These are phyloP conservation scores for Aureobasidium pullulans DNA, from an alignment of 2,329 filamentous ascomycete species.

Conservation along the genomic window DNA sequence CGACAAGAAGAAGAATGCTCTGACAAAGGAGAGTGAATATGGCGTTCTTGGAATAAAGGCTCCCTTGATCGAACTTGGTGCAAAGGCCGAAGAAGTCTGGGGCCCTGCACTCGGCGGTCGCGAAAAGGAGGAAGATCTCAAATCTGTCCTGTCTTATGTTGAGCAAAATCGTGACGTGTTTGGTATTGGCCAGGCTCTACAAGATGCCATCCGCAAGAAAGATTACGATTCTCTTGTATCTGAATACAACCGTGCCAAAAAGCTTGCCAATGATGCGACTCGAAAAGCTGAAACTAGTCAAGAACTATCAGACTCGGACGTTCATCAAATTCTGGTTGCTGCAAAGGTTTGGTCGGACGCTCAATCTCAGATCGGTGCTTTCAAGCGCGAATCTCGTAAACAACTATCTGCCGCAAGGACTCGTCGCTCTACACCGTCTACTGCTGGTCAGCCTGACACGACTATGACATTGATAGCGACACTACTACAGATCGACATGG, in stretches of 20 bases:
- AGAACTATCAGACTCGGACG: conserved; percentile 64
- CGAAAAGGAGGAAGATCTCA: conserved; percentile 83
- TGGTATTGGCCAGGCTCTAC: conserved; percentile 68
- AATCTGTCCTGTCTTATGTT: conserved; percentile 65
- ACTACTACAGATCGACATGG: conserved; percentile 85
- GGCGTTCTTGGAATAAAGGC: conserved; percentile 81
- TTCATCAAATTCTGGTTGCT: conserved; percentile 80
- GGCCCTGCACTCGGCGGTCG: conserved; percentile 85
- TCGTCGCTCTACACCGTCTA: conserved; percentile 41
- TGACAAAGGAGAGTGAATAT: conserved; percentile 88
- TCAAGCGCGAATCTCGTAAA: conserved; percentile 87
- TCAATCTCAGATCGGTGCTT: conserved; percentile 72
- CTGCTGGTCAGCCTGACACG: conserved; percentile 59
- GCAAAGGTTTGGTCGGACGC: conserved; percentile 95
- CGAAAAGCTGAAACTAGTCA: conserved; percentile 54
- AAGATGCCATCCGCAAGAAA: conserved; percentile 80
- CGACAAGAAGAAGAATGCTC: conserved; percentile 76
- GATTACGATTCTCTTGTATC: conserved; percentile 86
- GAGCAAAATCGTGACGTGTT: conserved; percentile 76
- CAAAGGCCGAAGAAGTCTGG: conserved; percentile 96
- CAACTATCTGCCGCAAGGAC: conserved; percentile 59
- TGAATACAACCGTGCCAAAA: conserved; percentile 76
- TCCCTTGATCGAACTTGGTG: conserved; percentile 79
- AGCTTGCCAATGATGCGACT: conserved; percentile 70
- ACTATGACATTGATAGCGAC: conserved; percentile 87